Evolutionary conservation across 2,329 filamentous ascomycete species (phyloP).

Genomic region (Penicillium palitans): DNA sequence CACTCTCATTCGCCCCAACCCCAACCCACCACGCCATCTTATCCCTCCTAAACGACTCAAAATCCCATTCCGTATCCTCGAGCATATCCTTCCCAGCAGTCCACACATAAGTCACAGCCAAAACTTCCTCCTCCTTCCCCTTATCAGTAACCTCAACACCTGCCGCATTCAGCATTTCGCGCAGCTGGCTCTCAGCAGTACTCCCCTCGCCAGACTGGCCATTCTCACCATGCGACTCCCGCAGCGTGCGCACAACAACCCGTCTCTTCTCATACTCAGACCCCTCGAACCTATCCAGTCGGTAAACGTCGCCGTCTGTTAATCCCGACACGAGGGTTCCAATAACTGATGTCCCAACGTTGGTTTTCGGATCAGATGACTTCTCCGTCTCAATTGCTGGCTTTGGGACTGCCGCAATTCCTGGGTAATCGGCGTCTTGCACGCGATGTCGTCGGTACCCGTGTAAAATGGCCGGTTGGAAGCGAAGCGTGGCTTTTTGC

Average conservation of each 20-base stretch:
- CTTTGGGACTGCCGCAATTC: constrained; percentile 54
- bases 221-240: constrained; percentile 7
- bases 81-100: constrained; percentile 50
- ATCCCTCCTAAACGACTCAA: constrained; percentile 74
- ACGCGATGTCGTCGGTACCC: constrained; percentile 72
- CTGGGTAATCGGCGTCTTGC: constrained; percentile 73
- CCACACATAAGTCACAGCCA: constrained; percentile 67
- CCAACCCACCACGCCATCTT: constrained; percentile 66
- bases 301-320: constrained; percentile 71
- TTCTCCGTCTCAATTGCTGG: not conserved
- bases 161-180: constrained; percentile 46
- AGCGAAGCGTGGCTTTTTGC: constrained; percentile 58
- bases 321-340: constrained; percentile 77
- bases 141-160: constrained; percentile 55
- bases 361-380: not conserved
- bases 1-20: constrained; percentile 47
- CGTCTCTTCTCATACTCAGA: constrained; percentile 62
- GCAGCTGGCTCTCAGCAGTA: constrained; percentile 34
- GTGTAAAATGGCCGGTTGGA: constrained; percentile 74
- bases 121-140: constrained; percentile 42
- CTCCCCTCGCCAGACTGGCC: constrained; percentile 20
- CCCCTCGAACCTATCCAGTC: constrained; percentile 83
- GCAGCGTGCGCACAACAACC: constrained; percentile 50
- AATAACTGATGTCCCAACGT: constrained; percentile 56
- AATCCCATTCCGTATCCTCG: constrained; percentile 82